phyloP scores from a whole-genome alignment of 768 basidiomycete species.

The Austroboletus festivus region DNA sequence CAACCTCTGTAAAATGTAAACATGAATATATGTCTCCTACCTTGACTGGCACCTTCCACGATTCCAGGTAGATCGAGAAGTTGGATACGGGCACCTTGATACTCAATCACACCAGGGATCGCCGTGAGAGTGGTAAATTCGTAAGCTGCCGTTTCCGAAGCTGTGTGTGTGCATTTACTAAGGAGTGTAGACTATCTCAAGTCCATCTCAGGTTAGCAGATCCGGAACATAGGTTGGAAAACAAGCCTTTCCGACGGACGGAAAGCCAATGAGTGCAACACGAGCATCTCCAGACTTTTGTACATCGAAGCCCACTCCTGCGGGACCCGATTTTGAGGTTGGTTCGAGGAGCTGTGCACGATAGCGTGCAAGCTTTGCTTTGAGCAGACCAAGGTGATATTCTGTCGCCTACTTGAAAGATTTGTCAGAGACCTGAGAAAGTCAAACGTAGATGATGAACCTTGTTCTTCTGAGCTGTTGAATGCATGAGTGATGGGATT shows the following conservation, averaged over 20 bases:
- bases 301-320: conserved; percentile 85
- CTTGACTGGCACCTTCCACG: conserved; percentile 88
- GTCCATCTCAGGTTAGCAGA: conserved; percentile 5
- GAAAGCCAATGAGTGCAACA: conserved; percentile 92
- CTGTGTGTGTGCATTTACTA: conserved; percentile 88
- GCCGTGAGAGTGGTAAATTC: conserved; percentile 96
- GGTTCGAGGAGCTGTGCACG: conserved; percentile 95
- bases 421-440: conserved; percentile 9
- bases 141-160: conserved; percentile 85
- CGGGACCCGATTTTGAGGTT: conserved; percentile 73
- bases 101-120: conserved; percentile 95
- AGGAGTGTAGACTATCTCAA: conserved; percentile 76
- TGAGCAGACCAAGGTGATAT: conserved; percentile 89
- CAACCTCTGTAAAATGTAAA: too few relatives aligned
- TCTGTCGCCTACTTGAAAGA: conserved; percentile 69
- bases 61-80: conserved; percentile 95
- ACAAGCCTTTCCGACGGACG: conserved; percentile 83
- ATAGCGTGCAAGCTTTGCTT: conserved; percentile 93
- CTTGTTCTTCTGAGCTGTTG: conserved; percentile 91
- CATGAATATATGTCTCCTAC: conserved; percentile 19
- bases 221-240: neutral
- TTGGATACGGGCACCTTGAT: conserved; percentile 92
- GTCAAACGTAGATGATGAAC: conserved; percentile 35
- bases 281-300: conserved; percentile 86
- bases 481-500: neutral